Percentiles rank a stretch among this genome's conserved stretches.
phyloP scores from a whole-genome alignment of 1,139 yeast species.

The Citeromyces siamensis region DNA sequence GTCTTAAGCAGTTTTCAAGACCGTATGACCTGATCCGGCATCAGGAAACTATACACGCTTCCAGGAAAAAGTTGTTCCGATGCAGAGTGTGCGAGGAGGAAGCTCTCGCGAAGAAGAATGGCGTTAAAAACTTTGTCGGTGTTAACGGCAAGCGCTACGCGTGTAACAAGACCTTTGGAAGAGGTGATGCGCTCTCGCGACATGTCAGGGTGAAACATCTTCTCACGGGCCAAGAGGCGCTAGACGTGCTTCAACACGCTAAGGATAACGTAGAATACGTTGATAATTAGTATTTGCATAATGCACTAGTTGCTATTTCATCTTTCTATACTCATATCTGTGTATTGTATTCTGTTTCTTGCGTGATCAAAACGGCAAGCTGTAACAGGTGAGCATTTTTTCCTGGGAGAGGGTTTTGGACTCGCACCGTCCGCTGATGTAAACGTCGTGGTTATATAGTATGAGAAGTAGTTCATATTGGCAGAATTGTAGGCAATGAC shows the following conservation, averaged over 20 bases:
- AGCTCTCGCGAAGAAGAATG: conserved; percentile 14
- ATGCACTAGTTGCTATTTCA: background rate
- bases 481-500: too few species aligned
- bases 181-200: conserved; percentile 91
- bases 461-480: too few species aligned
- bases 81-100: conserved; percentile 77
- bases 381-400: background rate
- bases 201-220: conserved; percentile 87
- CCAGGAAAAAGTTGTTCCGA: conserved; percentile 73
- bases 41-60: conserved; percentile 92
- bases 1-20: conserved; percentile 79
- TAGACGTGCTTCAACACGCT: conserved; percentile 59
- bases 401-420: background rate
- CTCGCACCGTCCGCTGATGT: background rate
- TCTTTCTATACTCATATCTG: background rate
- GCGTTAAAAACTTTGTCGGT: conserved; percentile 12
- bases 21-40: conserved; percentile 92
- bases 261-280: conserved; percentile 65
- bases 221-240: conserved; percentile 55
- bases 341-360: background rate
- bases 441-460: too few species aligned
- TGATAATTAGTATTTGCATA: background rate
- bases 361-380: background rate
- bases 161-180: conserved; percentile 47
- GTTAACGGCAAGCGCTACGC: background rate